These are phyloP conservation scores for Gaeumannomyces tritici DNA, from an alignment of 2,329 filamentous ascomycete species.

Conservation along the genomic window DNA sequence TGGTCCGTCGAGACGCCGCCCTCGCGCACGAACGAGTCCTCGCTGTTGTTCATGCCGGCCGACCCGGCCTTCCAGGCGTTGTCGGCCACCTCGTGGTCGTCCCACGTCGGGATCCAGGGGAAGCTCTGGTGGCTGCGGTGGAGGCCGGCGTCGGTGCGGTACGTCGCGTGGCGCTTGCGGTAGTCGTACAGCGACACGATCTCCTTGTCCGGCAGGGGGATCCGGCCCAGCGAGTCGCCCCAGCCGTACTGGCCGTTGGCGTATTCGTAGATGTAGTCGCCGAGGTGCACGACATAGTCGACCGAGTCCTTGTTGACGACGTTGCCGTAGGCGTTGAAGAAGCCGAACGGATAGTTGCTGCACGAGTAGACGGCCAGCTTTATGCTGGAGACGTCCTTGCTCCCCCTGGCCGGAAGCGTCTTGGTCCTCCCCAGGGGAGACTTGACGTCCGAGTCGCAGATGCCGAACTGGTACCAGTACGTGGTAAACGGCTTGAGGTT, in stretches of 20 bases:
- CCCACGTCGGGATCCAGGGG: conserved; percentile 56
- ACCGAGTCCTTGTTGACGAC: conserved; percentile 47
- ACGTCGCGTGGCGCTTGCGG: conserved; percentile 46
- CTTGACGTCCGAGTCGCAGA: conserved; percentile 52
- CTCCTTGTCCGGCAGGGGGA: conserved; percentile 40
- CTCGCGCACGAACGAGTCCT: conserved; percentile 51
- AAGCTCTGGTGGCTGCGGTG: conserved; percentile 43
- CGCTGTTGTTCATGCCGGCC: conserved; percentile 53
- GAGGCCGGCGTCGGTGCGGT: conserved; percentile 54
- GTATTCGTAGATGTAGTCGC: conserved; percentile 58
- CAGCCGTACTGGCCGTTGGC: conserved; percentile 36
- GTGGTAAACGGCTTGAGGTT: conserved; percentile 52
- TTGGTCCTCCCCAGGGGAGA: conserved; percentile 61
- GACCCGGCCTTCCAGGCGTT: conserved; percentile 57
- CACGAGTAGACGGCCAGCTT: conserved; percentile 63
- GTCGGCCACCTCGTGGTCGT: conserved; percentile 55
- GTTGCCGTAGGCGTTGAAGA: conserved; percentile 53
- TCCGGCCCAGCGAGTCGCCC: conserved; percentile 39
- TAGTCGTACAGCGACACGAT: conserved; percentile 48
- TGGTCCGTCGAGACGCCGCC: conserved; percentile 58
- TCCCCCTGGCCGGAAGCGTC: conserved; percentile 49
- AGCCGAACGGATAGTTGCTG: conserved; percentile 51
- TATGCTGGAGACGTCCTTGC: conserved; percentile 44
- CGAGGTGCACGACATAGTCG: conserved; percentile 50
- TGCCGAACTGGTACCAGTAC: conserved; percentile 61